Conservation (phyloP, 2,329 filamentous ascomycete genomes). For the Eurotiales sp. region DNA sequence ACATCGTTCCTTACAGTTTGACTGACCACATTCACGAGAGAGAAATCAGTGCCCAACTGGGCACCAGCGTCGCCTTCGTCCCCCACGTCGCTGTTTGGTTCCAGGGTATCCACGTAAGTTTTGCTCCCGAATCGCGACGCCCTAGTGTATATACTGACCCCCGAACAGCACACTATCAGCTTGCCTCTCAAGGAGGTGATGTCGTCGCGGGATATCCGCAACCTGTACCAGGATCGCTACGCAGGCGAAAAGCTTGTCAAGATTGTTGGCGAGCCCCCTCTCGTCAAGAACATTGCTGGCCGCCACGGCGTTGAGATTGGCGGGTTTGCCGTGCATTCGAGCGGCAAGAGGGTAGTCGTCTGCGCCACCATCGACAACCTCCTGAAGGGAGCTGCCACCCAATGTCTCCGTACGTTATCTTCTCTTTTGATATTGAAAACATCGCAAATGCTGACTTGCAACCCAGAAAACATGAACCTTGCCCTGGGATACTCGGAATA, state of each 20-base stretch:
- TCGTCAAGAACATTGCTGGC: conserved; percentile 78
- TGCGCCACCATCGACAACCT: conserved; percentile 93
- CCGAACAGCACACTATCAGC: conserved; percentile 70
- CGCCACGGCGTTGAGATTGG: conserved; percentile 92
- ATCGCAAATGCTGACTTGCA: conserved; percentile 15
- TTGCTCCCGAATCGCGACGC: background rate
- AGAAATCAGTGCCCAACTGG: conserved; percentile 79
- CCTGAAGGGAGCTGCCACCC: conserved; percentile 87
- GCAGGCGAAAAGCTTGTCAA: conserved; percentile 94
- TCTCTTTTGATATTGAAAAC: background rate
- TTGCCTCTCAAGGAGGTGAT: conserved; percentile 83
- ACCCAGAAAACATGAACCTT: conserved; percentile 89
- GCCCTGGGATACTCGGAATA: conserved; percentile 86
- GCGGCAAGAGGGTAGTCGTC: conserved; percentile 87
- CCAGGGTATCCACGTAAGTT: conserved; percentile 73
- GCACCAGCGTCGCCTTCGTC: conserved; percentile 72
- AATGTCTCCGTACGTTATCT: conserved; percentile 73
- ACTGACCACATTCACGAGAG: conserved; percentile 94
- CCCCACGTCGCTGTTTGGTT: conserved; percentile 98
- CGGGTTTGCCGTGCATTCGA: conserved; percentile 87
- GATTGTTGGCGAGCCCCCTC: conserved; percentile 80
- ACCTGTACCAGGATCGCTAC: conserved; percentile 93
- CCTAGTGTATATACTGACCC: background rate
- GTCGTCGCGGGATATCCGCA: conserved; percentile 86
- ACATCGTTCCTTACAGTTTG: conserved; percentile 85